These are phyloP conservation scores for Geotrichum europaeum DNA, from an alignment of 1,139 yeast species.

Conservation along the genomic window DNA sequence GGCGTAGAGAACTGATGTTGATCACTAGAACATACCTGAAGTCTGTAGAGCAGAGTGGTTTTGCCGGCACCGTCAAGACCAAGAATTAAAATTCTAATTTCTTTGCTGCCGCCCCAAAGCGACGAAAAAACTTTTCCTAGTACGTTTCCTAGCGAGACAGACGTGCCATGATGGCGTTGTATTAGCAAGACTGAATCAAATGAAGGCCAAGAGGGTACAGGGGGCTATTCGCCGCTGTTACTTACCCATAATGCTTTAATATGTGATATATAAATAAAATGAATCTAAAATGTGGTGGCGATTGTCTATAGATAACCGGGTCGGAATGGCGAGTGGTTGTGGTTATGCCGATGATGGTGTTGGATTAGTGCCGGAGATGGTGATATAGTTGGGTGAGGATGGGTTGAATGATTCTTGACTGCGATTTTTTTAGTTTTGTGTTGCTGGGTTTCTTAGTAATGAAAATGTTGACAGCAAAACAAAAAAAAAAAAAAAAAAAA, in stretches of 20 bases:
- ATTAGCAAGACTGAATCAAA: background rate
- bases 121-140: slow-evolving; percentile 78
- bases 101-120: slow-evolving; percentile 86
- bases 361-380: background rate
- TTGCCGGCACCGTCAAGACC: slow-evolving; percentile 99
- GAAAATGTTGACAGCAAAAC: background rate
- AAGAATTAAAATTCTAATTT: slow-evolving; percentile 81
- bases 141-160: slow-evolving; percentile 13
- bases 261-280: background rate
- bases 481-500: background rate
- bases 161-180: background rate
- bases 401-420: background rate
- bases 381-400: background rate
- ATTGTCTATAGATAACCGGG: background rate
- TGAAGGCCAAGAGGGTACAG: background rate
- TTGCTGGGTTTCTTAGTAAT: background rate
- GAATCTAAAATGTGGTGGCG: no score
- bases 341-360: background rate
- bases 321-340: background rate
- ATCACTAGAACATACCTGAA: slow-evolving; percentile 45
- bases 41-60: slow-evolving; percentile 85
- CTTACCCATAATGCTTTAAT: background rate
- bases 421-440: background rate
- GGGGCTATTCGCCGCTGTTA: background rate
- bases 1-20: background rate